Conservation (phyloP, 352 stramenopile species). For the Phytophthora citrophthora region DNA sequence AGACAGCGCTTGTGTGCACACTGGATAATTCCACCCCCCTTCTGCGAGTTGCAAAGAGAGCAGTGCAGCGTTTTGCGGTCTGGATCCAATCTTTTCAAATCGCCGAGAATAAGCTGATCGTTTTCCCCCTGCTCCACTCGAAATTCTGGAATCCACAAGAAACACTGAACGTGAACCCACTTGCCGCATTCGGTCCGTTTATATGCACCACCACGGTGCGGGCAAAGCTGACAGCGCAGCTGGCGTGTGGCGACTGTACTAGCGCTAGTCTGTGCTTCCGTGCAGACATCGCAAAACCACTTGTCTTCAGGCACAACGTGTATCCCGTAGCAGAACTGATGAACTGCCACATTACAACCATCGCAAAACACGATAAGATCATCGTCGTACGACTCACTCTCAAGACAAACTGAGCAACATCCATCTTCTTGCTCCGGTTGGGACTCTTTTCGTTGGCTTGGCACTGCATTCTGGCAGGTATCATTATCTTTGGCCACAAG, state of each 20-base stretch:
- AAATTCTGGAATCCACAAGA: conserved; percentile 87
- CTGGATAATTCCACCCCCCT: conserved; percentile 72
- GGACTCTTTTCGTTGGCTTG: conserved; percentile 10
- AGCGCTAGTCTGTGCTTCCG: background rate
- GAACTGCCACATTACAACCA: conserved; percentile 84
- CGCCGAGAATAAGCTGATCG: conserved; percentile 50
- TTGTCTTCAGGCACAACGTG: conserved; percentile 63
- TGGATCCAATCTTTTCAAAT: conserved; percentile 53
- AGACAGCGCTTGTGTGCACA: conserved; percentile 80
- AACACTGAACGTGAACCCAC: conserved; percentile 89
- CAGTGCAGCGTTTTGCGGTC: conserved; percentile 74
- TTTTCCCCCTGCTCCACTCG: conserved; percentile 44
- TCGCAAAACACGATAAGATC: conserved; percentile 93
- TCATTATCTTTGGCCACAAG: background rate
- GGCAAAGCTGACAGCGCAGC: conserved; percentile 66
- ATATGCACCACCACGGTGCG: conserved; percentile 61
- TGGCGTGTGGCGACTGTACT: background rate
- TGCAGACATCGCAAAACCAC: conserved; percentile 87
- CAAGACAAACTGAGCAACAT: conserved; percentile 79
- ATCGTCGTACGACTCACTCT: conserved; percentile 85
- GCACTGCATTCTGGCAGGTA: background rate
- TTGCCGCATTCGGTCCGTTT: conserved; percentile 68
- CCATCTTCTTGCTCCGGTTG: conserved; percentile 33
- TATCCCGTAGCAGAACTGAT: conserved; percentile 92
- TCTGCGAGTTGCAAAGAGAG: conserved; percentile 70